Base-by-base conservation (phyloP, 176 grass and related monocot species). In the Bromus sterilis region DNA sequence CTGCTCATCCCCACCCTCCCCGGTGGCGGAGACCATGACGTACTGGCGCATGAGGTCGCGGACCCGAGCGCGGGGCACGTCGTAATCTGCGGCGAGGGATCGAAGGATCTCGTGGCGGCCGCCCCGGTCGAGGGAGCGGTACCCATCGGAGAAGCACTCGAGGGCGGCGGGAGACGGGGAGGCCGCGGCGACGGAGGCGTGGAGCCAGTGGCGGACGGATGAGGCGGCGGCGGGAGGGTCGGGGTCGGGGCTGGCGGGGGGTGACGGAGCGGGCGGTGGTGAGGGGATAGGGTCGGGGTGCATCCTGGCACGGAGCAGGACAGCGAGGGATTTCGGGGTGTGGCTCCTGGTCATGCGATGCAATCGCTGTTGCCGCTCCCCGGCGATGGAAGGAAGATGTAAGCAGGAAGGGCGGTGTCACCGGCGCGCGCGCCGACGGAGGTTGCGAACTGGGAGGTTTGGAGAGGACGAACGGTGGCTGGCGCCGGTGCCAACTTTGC, bases 291-390 rank as follows among this genome's bases (percentile, higher is more conserved):
- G 77, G 13, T 73, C 71, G 21, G 43, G 53, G 55, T 87, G 81
- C 89, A 97, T 97, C 31, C 94, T 83, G 55, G 89, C 87, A 80
- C 94, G 87, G 87, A 97, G 86, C 62, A 97, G 87, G 75, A 94
- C 85, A 35, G 94, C 89, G 82, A 94, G 89, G 80, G 80, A 83
- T 51, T 88, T 85, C 4, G 78, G 42, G 56, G 56, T 10, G 26
- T 89, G 55, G 56, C 40, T 92, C 63, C 89, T 97, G 81, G 86
- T 94, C 94, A 97, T 97, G 78, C 77, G 62, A 63, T 36, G 63
- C 49, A 9, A 42, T 58, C 60, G 24, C 14, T n/a, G 14, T 8
- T 71, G 41, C 43, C 55, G 82, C 5, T 4, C 43, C 41, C 31
- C 51, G 74, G 63, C 32, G 73, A 61, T 20, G 72, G 67, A 40